Evolutionary conservation across 2,329 filamentous ascomycete genomes (phyloP).

Genomic region (Aspergillus pseudonomiae): DNA sequence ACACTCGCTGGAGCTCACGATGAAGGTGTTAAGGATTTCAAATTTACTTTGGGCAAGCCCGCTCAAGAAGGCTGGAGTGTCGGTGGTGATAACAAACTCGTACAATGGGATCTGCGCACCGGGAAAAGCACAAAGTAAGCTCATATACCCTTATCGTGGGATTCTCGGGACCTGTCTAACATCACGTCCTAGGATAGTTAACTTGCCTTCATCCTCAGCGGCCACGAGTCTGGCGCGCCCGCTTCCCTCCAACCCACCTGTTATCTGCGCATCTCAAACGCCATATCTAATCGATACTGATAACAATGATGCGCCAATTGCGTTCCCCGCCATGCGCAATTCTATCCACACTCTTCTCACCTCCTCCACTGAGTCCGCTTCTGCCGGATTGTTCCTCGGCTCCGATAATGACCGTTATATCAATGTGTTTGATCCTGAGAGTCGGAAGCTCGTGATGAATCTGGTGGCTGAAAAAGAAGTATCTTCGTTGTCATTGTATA

Average conservation of each 20-base stretch:
- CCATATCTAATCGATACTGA: constrained; percentile 50
- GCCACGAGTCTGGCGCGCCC: constrained; percentile 46
- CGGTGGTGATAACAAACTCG: constrained; percentile 55
- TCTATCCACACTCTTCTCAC: constrained; percentile 51
- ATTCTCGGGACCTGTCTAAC: constrained; percentile 19
- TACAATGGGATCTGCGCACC: constrained; percentile 55
- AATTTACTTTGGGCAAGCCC: constrained; percentile 48
- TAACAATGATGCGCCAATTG: constrained; percentile 40
- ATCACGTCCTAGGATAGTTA: constrained; percentile 40
- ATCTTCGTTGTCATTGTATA: constrained; percentile 40
- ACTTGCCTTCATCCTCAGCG: constrained; percentile 44
- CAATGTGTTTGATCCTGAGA: constrained; percentile 51
- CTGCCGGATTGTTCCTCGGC: constrained; percentile 48
- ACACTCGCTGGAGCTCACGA: constrained; percentile 51
- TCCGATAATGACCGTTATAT: constrained; percentile 55
- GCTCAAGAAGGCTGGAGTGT: constrained; percentile 55
- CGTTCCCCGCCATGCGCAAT: constrained; percentile 54
- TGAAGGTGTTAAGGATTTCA: constrained; percentile 53
- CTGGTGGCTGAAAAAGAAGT: constrained; percentile 54
- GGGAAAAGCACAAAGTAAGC: constrained; percentile 48
- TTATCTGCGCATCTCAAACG: constrained; percentile 55
- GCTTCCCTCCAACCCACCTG: constrained; percentile 43
- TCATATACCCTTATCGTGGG: constrained; percentile 3
- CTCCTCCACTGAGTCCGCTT: constrained; percentile 40
- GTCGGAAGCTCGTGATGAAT: constrained; percentile 49